Conservation (phyloP, 495 filamentous ascomycete genomes). For the Achaetomiella virescens region DNA sequence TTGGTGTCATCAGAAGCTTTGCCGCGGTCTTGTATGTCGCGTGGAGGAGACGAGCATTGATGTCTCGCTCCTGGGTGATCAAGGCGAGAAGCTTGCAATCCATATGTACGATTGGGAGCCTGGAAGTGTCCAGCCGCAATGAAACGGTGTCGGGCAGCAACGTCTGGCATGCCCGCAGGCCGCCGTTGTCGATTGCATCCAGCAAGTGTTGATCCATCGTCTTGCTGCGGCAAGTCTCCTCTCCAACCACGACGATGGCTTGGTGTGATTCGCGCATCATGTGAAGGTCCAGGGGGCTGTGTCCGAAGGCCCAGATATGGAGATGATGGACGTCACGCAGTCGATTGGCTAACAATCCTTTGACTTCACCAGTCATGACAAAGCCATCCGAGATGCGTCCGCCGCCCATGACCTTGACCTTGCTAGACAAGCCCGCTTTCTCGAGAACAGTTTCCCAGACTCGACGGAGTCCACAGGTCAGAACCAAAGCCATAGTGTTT, state of each 20-base stretch:
- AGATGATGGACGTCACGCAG: conserved; percentile 32
- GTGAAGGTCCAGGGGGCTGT: conserved; percentile 53
- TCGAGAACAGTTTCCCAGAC: conserved; percentile 56
- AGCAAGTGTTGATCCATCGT: conserved; percentile 49
- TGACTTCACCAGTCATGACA: conserved; percentile 50
- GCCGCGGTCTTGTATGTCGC: conserved; percentile 41
- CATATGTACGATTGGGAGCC: conserved; percentile 42
- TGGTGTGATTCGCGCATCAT: conserved; percentile 53
- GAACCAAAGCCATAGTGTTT: conserved; percentile 47
- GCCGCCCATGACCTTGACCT: conserved; percentile 50
- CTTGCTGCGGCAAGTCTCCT: conserved; percentile 45
- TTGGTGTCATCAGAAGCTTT: conserved; percentile 54
- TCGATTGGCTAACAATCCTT: conserved; percentile 42
- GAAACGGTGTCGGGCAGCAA: conserved; percentile 38
- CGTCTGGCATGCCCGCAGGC: conserved; percentile 42
- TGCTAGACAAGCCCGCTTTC: conserved; percentile 37
- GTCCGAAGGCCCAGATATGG: conserved; percentile 57
- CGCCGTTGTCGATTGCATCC: conserved; percentile 37
- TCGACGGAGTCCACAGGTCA: conserved; percentile 51
- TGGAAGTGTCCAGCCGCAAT: conserved; percentile 40
- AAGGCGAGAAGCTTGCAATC: conserved; percentile 32
- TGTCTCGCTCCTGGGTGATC: conserved; percentile 23
- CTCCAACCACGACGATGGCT: conserved; percentile 54
- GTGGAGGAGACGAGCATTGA: conserved; percentile 28
- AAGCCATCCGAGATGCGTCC: conserved; percentile 46